Base-by-base conservation (phyloP, 2,329 filamentous ascomycete species). In the Pseudogymnoascus sp. region DNA sequence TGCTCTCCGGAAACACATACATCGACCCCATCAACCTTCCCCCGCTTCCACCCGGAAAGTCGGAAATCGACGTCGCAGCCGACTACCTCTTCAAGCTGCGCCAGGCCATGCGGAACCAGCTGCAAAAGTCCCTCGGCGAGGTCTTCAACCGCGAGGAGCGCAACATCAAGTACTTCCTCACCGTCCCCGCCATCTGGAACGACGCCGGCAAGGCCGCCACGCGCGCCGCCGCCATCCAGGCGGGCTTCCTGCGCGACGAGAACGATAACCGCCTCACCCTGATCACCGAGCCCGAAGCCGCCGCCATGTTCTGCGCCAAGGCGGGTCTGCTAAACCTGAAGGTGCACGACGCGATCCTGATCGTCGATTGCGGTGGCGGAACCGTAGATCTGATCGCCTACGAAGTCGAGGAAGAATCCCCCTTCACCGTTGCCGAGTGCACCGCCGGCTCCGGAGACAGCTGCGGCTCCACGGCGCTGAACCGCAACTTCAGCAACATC, bases 131-230 rank as follows among this genome's bases (percentile, higher is more conserved):
- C 1, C 82, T 97, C 31, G 95, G 95, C 62, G 95, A 97, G 75
- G 95, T 99, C 0, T 99, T 97, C 78, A 96, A 96, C 78, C 84
- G 95, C 76, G 95, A 97, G 79, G 95, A 97, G 80, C 89, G 93
- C 72, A 97, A 97, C 76, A 99, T 97, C 71, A 86, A 91, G 70
- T 97, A 97, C 78, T 97, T 97, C 76, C 81, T 99, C 70, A 99
- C 95, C 2, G 95, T 99, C n/a, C 95, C 95, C 19, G 95, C 95
- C 70, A 97, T 99, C 70, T 97, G 95, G 95, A 97, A 97, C 76
- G 95, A 97, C 79, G 93, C 95, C 53, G 95, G 93, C 70, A 99
- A 99, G 79, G 95, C 95, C 64, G 95, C 95, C 40, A 97, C 95
- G 13, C 87, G 95, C 79, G 91, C 93, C 15, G 95, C 95, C 23